Evolutionary conservation across 768 basidiomycete species (phyloP), one percentile per base, ranked within the genome.

Genomic region (Paxillus involutus): DNA sequence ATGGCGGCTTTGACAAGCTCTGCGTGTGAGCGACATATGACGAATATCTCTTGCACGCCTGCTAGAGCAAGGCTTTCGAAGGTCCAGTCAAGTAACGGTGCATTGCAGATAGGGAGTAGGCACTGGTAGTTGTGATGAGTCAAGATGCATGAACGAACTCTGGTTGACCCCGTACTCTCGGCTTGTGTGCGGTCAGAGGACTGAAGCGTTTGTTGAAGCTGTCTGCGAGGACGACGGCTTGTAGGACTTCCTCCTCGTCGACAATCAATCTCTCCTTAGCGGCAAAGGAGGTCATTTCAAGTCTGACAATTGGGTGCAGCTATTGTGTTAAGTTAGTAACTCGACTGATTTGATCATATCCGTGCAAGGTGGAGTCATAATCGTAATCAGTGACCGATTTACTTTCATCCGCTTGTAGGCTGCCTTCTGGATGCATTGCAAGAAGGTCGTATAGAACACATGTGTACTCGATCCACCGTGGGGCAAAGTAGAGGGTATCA

Each of bases 221-320:
- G 69, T 99, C 96, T 11, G 96, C 94, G 40, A 99, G 86, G 42
- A 99, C 85, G 52, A 98, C 90, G 16, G 96, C 96, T 65, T 98
- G 95, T 0, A 98, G 76, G 17, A 91, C 84, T 47, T 97, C 89
- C 49, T 94, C 91, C 47, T 93, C 87, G 13, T 85, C 84, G 47
- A 78, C 80, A 36, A 83, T 75, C 13, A 84, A 69, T 56, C 85
- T 85, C 59, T 89, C 88, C 62, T 88, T 88, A 41, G 76, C 76
- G 33, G 65, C 66, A 7, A 77, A 61, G 44, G 75, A 71, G 10
- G 83, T 80, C 90, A 94, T 92, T 56, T 45, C 36, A 50, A 56
- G 47, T 29, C 26, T 36, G 56, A 51, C 33, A 39, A 6, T 2
- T 41, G 3, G 32, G 19, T 36, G 33, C 14, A 4, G 26, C 26